Evolutionary conservation across 345 rosid species (phyloP), one percentile per base, ranked within the genome.

Genomic region (Rubroshorea leprosula): DNA sequence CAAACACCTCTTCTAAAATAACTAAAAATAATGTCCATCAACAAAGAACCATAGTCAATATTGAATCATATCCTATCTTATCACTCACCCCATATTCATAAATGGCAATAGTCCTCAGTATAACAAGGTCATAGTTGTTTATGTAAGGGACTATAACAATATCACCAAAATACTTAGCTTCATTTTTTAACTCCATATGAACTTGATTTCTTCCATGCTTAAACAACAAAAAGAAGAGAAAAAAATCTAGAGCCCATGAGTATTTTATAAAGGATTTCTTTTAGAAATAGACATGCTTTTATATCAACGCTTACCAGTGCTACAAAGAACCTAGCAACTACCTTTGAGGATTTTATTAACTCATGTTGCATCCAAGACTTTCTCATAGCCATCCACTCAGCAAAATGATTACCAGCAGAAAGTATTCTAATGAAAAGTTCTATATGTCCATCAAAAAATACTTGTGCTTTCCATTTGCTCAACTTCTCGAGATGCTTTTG

Each of bases 141-240:
- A 93, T 84, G 76, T 89, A 93, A 5, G 97, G 99, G 64, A 93
- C 94, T 39, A 89, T 72, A 57, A 89, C 85, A 63, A 93, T 76
- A 74, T 93, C 97, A 63, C 97, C 94, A 72, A 93, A 93, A 68
- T 76, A 93, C 59, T 89, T 91, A n/a, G n/a, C n/a, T n/a, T n/a
- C n/a, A n/a, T n/a, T n/a, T n/a, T n/a, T 87, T 54, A 93, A 71
- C 62, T 87, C 88, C 63, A 72, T 75, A 70, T 93, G 87, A 60
- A 87, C 86, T 76, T 89, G 94, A 60, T 83, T 93, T 68, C 97
- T 78, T 63, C 88, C 84, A 55, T 93, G 83, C 96, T n/a, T n/a
- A n/a, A n/a, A n/a, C n/a, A n/a, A n/a, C 31, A 20, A 20, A 41
- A 41, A 35, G 19, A 23, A 5, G 17, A 14, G 12, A 13, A 1